phyloP scores from a whole-genome alignment of 1,284 basidiomycete genomes.

The Gomphus sp. region DNA sequence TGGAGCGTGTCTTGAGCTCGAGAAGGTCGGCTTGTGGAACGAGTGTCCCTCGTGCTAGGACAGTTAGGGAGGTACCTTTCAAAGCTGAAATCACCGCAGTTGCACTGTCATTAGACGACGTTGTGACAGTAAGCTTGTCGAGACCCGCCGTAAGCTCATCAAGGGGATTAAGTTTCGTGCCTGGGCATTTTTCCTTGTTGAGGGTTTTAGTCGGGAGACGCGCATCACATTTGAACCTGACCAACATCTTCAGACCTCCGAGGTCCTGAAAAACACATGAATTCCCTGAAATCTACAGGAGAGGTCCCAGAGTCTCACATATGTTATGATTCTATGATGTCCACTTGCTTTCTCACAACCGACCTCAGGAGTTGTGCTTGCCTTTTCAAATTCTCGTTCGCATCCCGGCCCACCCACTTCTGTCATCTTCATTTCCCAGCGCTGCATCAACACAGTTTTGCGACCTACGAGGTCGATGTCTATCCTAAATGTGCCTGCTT shows the following conservation, averaged over 20 bases:
- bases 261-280: slow-evolving; percentile 27
- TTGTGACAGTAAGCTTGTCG: not conserved
- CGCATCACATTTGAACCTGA: slow-evolving; percentile 42
- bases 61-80: slow-evolving; percentile 18
- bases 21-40: slow-evolving; percentile 36
- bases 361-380: slow-evolving; percentile 30
- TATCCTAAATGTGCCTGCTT: slow-evolving; percentile 40
- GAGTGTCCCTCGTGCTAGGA: slow-evolving; percentile 31
- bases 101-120: not conserved
- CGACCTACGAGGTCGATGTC: slow-evolving; percentile 45
- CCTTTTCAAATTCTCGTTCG: slow-evolving; percentile 42
- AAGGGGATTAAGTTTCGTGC: not conserved
- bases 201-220: slow-evolving; percentile 19
- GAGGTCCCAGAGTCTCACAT: slow-evolving; percentile 26
- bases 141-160: not conserved
- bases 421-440: slow-evolving; percentile 33
- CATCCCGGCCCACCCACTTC: slow-evolving; percentile 27
- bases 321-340: slow-evolving; percentile 43
- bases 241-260: slow-evolving; percentile 37
- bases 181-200: not conserved
- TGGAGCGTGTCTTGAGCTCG: slow-evolving; percentile 38
- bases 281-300: not conserved
- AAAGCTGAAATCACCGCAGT: not conserved
- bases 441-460: slow-evolving; percentile 42
- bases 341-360: slow-evolving; percentile 34